Evolutionary conservation across 2,329 filamentous ascomycete genomes (phyloP).

Genomic region (Geosmithia flava): DNA sequence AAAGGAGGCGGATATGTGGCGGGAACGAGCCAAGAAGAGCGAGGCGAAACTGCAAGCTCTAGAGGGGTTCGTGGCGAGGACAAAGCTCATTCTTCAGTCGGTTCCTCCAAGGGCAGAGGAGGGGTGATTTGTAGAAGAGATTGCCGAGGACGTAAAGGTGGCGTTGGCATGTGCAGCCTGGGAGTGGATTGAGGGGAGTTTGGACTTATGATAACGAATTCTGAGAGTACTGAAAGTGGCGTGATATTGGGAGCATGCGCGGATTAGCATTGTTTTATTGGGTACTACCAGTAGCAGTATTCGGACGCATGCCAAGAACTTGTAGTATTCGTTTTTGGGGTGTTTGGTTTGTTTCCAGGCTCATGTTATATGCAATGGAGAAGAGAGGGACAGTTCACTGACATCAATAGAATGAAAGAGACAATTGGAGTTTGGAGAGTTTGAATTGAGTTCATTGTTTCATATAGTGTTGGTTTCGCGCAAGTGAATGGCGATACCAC

Average conservation of each 20-base stretch:
- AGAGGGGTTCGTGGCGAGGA: slow-evolving; percentile 25
- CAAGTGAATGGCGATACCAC: no score
- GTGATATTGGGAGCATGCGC: background rate
- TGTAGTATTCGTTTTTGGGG: no score
- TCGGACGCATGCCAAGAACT: no score
- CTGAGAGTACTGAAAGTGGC: background rate
- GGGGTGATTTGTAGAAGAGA: background rate
- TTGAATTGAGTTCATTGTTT: no score
- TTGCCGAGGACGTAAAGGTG: background rate
- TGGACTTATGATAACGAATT: background rate
- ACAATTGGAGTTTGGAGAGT: no score
- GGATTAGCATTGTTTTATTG: background rate
- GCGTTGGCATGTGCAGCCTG: background rate
- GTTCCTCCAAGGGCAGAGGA: background rate
- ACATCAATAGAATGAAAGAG: no score
- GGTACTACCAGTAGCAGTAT: no score
- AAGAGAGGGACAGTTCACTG: no score
- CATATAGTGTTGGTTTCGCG: no score
- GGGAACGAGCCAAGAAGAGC: slow-evolving; percentile 39
- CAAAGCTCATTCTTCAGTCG: slow-evolving; percentile 8
- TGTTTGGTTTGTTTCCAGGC: no score
- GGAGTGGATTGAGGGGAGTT: background rate
- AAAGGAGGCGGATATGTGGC: slow-evolving; percentile 31
- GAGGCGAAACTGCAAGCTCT: slow-evolving; percentile 38
- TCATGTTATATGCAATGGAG: no score